A percentile compares a stretch with the other conserved stretches of the same genome.
These are phyloP conservation scores for Globisporangium acanthophoron DNA, from an alignment of 352 stramenopile genomes.

Conservation along the genomic window DNA sequence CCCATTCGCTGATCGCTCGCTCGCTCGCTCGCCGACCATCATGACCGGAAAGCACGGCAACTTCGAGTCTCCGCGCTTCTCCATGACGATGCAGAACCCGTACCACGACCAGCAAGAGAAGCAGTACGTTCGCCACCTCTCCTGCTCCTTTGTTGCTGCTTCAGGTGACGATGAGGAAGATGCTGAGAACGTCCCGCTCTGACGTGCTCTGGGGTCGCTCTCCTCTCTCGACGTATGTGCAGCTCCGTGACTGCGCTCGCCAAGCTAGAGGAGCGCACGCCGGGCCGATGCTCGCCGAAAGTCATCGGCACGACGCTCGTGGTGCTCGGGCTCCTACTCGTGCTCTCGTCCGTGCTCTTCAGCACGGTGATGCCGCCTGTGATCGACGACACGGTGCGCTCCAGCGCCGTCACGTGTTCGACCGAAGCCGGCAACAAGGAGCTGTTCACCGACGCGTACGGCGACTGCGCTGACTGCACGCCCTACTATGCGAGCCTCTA, in stretches of 20 bases:
- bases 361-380: constrained; percentile 44
- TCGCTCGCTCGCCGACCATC: background rate
- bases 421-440: constrained; percentile 30
- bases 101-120: constrained; percentile 13
- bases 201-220: too few species aligned
- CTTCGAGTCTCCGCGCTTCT: constrained; percentile 12
- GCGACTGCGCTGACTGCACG: constrained; percentile 71
- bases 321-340: constrained; percentile 19
- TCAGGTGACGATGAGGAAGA: too few species aligned
- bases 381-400: constrained; percentile 40
- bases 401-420: constrained; percentile 34
- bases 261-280: constrained; percentile 11
- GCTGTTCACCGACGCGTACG: constrained; percentile 48
- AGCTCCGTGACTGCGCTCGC: constrained; percentile 12
- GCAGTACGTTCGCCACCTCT: background rate
- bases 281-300: constrained; percentile 30
- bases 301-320: constrained; percentile 31
- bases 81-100: constrained; percentile 11
- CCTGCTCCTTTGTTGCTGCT: background rate
- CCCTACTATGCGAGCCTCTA: constrained; percentile 64
- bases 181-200: too few species aligned
- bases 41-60: constrained; percentile 4
- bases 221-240: background rate
- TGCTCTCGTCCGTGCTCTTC: constrained; percentile 46
- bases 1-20: background rate